phyloP scores from a whole-genome alignment of 1,139 yeast species.

The Casaregolazyma suthepensis region DNA sequence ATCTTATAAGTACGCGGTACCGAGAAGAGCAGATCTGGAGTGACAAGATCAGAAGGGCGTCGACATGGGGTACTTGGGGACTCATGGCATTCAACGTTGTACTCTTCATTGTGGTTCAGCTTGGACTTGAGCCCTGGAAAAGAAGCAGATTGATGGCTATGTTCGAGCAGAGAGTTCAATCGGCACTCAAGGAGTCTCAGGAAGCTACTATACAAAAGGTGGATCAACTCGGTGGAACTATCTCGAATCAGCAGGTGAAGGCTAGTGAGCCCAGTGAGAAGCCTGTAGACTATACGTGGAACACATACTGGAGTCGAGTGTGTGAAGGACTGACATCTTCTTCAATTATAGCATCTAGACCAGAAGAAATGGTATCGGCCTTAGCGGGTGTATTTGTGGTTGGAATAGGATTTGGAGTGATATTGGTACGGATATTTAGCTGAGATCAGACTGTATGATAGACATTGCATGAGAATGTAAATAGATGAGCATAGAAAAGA shows the following conservation, averaged over 20 bases:
- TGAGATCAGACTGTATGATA: neutral
- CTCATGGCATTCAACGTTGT: constrained; percentile 83
- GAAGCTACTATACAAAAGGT: constrained; percentile 6
- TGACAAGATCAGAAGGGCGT: constrained; percentile 86
- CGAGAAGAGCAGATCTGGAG: constrained; percentile 99
- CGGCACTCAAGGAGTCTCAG: constrained; percentile 38
- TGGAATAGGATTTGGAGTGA: neutral
- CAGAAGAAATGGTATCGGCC: neutral
- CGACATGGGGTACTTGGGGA: constrained; percentile 95
- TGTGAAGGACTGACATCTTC: neutral
- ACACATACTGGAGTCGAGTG: neutral
- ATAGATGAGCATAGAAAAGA: neutral
- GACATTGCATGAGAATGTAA: neutral
- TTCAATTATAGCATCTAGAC: neutral
- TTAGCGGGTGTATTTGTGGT: neutral
- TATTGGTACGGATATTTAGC: neutral
- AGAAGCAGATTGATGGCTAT: constrained; percentile 70
- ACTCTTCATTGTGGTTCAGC: constrained; percentile 72
- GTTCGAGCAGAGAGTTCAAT: constrained; percentile 73
- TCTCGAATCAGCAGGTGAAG: neutral
- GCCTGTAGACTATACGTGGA: neutral
- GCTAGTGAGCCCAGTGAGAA: neutral
- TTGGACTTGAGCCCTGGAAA: constrained; percentile 93
- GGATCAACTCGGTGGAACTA: constrained; percentile 6
- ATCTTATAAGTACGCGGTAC: constrained; percentile 77